Base-by-base conservation (phyloP, 805 yeast species). In the Yueomyces sinensis region DNA sequence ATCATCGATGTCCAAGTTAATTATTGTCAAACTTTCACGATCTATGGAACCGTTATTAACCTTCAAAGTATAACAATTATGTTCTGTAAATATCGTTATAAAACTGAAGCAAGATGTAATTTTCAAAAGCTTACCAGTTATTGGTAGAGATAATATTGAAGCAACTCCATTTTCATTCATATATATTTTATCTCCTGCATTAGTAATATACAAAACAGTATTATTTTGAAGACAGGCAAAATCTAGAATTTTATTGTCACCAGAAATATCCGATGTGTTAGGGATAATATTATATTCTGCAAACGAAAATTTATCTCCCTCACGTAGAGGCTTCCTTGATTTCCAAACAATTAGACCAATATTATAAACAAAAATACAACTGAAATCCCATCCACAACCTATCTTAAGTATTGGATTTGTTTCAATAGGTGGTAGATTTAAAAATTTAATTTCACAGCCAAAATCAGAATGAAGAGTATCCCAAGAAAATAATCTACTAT, bases 371-470 rank as follows among this genome's bases (percentile, higher is more conserved):
- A 64, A 59, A 16, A 71, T 70, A 29, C 72, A 70, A 34, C 72
- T 68, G 13, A 66, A 52, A 38, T 69, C 66, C 89, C 89, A 80
- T 0, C 89, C 91, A 14, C 82, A 76, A 11, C 64, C 62, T 9
- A 74, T 65, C 41, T 66, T 69, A 19, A 61, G 37, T 9, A 70
- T 62, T 9, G 62, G 60, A 23, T 56, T 48, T 1, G 45, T 41
- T 3, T 43, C 38, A 4, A 40, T 38, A 13, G 28, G n/a, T 5
- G 50, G 49, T 23, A 47, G 30, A 4, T 41, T 45, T 0, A 58
- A 54, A 38, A 75, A 70, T 4, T 35, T 46, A 23, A 76, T 40
- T 33, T 44, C 46, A 4, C 72, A 62, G 0, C 79, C 83, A 33
- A 46, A 48, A 9, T 44, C 46, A 7, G 61, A 61, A 9, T 49